A percentile compares a stretch with the other conserved stretches of the same genome.
Conservation (phyloP, 495 filamentous ascomycete species). For the Pyronema omphalodes region DNA sequence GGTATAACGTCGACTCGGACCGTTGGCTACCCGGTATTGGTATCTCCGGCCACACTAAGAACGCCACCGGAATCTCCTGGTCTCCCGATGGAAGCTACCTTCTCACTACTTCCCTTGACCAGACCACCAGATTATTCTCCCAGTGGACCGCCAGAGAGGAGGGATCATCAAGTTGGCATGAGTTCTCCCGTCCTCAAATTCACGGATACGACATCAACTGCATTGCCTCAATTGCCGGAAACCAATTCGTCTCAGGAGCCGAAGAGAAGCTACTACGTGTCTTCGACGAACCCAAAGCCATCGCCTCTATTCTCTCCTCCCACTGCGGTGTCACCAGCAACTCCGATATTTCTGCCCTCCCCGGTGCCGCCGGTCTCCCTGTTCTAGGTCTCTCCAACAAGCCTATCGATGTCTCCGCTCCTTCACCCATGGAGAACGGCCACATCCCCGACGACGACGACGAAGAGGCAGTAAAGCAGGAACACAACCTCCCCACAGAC, state of each 20-base stretch:
- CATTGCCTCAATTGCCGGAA: slow-evolving; percentile 49
- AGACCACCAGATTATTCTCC: slow-evolving; percentile 87
- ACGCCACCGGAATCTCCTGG: slow-evolving; percentile 68
- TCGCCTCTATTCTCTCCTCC: slow-evolving; percentile 50
- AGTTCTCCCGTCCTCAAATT: slow-evolving; percentile 88
- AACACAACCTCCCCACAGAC: slow-evolving; percentile 33
- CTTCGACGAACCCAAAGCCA: slow-evolving; percentile 74
- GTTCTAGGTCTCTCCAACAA: slow-evolving; percentile 95
- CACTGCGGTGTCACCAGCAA: slow-evolving; percentile 42
- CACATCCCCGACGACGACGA: slow-evolving; percentile 27
- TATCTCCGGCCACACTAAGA: slow-evolving; percentile 65
- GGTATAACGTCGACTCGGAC: slow-evolving; percentile 34
- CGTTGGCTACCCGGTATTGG: slow-evolving; percentile 60
- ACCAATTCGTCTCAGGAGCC: slow-evolving; percentile 80
- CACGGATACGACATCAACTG: slow-evolving; percentile 98
- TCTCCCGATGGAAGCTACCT: slow-evolving; percentile 66
- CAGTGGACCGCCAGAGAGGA: slow-evolving; percentile 39
- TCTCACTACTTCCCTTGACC: slow-evolving; percentile 74
- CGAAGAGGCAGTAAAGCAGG: slow-evolving; percentile 24
- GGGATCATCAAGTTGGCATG: slow-evolving; percentile 56
- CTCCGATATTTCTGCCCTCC: slow-evolving; percentile 30
- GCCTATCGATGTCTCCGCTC: slow-evolving; percentile 36
- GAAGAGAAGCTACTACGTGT: slow-evolving; percentile 95
- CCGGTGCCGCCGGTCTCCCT: slow-evolving; percentile 81
- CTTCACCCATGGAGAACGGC: slow-evolving; percentile 34